These are phyloP conservation scores for Daldinia bambusicola DNA, from an alignment of 495 filamentous ascomycete genomes.

Conservation along the genomic window DNA sequence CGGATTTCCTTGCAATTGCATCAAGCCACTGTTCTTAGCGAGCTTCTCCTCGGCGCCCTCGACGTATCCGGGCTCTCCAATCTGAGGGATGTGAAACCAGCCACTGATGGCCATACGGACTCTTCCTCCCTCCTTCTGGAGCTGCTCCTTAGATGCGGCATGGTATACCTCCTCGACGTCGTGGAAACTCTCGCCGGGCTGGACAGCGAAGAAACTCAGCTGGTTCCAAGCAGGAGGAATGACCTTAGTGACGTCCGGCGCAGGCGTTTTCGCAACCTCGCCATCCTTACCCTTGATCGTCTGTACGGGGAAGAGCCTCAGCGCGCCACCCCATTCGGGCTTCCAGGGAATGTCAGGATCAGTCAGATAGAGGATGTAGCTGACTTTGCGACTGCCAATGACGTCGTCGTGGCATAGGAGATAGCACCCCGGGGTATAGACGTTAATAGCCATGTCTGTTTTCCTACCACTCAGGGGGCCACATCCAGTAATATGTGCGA, in stretches of 20 bases:
- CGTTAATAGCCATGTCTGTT: slow-evolving; percentile 99
- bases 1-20: slow-evolving; percentile 89
- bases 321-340: slow-evolving; percentile 90
- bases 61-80: slow-evolving; percentile 93
- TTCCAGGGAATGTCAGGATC: slow-evolving; percentile 94
- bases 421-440: slow-evolving; percentile 96
- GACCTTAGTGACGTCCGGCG: slow-evolving; percentile 74
- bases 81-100: slow-evolving; percentile 99
- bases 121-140: slow-evolving; percentile 71
- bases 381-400: slow-evolving; percentile 90
- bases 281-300: slow-evolving; percentile 72
- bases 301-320: slow-evolving; percentile 85
- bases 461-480: slow-evolving; percentile 90
- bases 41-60: slow-evolving; percentile 88
- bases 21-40: slow-evolving; percentile 86
- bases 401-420: slow-evolving; percentile 98
- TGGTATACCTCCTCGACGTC: slow-evolving; percentile 98
- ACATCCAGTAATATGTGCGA: slow-evolving; percentile 83
- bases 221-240: slow-evolving; percentile 98
- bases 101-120: slow-evolving; percentile 97
- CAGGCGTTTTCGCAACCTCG: slow-evolving; percentile 75
- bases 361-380: slow-evolving; percentile 96
- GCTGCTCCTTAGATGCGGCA: slow-evolving; percentile 59
- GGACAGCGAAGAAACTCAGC: slow-evolving; percentile 96
- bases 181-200: slow-evolving; percentile 96